Evolutionary conservation across 108 stramenopile species (phyloP), one percentile per base, ranked within the genome.

Genomic region (Schizochytrium sp.): DNA sequence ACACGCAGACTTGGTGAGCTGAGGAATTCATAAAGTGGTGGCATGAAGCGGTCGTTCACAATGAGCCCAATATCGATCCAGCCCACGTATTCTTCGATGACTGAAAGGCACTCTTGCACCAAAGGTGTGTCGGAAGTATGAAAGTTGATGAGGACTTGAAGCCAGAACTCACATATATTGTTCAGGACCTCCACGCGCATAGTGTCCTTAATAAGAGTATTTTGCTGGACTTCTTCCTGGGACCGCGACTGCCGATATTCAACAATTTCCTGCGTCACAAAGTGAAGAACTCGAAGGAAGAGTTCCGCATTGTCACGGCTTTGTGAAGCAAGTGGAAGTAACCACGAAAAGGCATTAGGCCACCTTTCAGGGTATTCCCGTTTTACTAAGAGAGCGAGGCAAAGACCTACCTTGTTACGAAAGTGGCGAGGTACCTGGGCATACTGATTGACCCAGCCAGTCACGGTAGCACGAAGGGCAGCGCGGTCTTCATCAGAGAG

Each of bases 11-110:
- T 53, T 5, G 2, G 50, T 3, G 76, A 83, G 47, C 53, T 55
- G 53, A 83, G 76, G 53, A 83, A 83, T 40, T 83, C n/a, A 53
- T 83, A 83, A 5, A 83, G 47, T 28, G 55, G 3, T 7, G 76
- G 76, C 50, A 83, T 40, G 2, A 83, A 83, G 50, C 53, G 76
- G 5, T 83, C 76, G 76, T 83, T 83, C 5, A 83, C 76, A 5
- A 83, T 40, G 17, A 83, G 47, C 38, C 76, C 76, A 55, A 83
- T 83, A 28, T 83, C 76, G 28, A 83, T 83, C 76, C 76, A 83
- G 76, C 76, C 76, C 8, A 83, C 53, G 3, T 83, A 83, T 40
- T 55, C 76, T 1, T 55, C 47, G 50, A 83, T 83, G 50, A 83
- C 76, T n/a, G 13, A 38, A 38, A 83, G 53, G 4, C 76, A 83